These are phyloP conservation scores for Tricholoma hemisulphureum DNA, from an alignment of 768 basidiomycete genomes.

Conservation along the genomic window DNA sequence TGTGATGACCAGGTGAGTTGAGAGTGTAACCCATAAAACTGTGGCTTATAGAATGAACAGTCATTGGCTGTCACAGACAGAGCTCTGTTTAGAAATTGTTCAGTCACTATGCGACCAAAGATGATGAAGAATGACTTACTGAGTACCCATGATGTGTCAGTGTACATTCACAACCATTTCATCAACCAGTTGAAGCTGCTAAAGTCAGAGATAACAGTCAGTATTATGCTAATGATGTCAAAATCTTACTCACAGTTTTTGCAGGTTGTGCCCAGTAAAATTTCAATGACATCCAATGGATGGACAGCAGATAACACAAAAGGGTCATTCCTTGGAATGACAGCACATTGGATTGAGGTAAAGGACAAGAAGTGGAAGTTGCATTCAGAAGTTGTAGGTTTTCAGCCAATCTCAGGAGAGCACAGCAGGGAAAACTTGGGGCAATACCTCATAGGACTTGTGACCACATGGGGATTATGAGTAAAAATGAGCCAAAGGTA, in stretches of 20 bases:
- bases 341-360: conserved; percentile 23
- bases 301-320: conserved; percentile 20
- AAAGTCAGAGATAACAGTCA: conserved; percentile 8
- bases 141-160: conserved; percentile 9
- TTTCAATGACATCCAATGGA: conserved; percentile 14
- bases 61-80: conserved; percentile 2
- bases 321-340: conserved; percentile 13
- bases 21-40: not conserved
- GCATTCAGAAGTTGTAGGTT: not conserved
- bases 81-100: not conserved
- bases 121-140: not conserved
- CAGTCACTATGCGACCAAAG: not conserved
- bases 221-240: not conserved
- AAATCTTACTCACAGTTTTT: too few species aligned
- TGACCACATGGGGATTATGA: too few species aligned
- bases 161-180: conserved; percentile 15
- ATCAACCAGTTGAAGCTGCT: conserved; percentile 6
- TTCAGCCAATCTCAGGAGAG: too few species aligned
- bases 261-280: too few species aligned
- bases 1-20: conserved; percentile 13
- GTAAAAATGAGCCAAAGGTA: not conserved
- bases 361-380: not conserved
- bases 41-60: not conserved
- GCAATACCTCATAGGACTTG: too few species aligned
- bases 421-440: too few species aligned